Evolutionary conservation across 257 asterid species (phyloP), one percentile per base, ranked within the genome.

Genomic region (Solanum bulbocastanum): DNA sequence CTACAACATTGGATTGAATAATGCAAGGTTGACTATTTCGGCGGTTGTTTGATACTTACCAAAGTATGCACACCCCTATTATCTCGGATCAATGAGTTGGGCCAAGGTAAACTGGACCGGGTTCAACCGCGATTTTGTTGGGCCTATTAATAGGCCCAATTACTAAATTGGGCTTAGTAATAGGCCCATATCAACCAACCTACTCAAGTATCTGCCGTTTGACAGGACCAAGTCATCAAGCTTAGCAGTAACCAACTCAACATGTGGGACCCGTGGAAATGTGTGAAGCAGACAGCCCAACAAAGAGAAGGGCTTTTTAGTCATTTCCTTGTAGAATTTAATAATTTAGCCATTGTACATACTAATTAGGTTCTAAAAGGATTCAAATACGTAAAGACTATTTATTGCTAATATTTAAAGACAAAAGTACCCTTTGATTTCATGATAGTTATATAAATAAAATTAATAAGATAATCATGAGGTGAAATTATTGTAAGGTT

Each of bases 201-300:
- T 82, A 82, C 85, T 46, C 69, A 49, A 82, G 68, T 27, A 81
- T 81, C 9, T 44, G 2, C 85, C 33, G 44, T 73, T 46, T 49
- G 86, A 49, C 69, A 82, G 20, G 68, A 32, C 33, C 85, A 82
- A 81, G 69, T 82, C 86, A 66, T 66, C 87, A 85, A 85, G 22
- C 40, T 16, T 56, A 36, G 73, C 46, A 83, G 49, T 56, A 87
- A 90, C 91, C 88, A 87, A 90, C 91, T 76, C 56, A 72, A 39
- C 81, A 88, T 65, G 92, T 89, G 91, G 93, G 69, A 87, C 91
- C 92, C 83, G 20, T 37, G 16, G 49, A 60, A 75, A 81, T 18
- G 9, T 49, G 68, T 32, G 69, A 82, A 27, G 68, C 42, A 36
- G 76, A 52, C 23, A 71, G 52, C 76, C 35, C 52, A 22, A 65